These are phyloP conservation scores for Lipomyces starkeyi DNA, from an alignment of 805 yeast genomes.

Conservation along the genomic window DNA sequence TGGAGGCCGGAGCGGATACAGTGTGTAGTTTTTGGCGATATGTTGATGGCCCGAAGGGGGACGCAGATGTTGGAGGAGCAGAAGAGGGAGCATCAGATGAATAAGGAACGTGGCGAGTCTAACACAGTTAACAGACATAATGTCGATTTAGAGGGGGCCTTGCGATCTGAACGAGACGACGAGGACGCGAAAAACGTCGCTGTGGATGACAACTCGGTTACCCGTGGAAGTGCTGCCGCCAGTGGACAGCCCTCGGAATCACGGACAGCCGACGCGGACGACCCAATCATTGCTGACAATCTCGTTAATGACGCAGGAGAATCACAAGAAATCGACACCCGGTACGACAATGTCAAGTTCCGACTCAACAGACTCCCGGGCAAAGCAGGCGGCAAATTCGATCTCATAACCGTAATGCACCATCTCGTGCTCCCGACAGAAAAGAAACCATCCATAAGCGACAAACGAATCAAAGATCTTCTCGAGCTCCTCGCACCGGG, in stretches of 20 bases:
- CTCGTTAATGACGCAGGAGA: not conserved
- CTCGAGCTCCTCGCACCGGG: conserved; percentile 70
- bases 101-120: not conserved
- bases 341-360: conserved; percentile 27
- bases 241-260: not conserved
- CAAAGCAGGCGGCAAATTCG: conserved; percentile 56
- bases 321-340: not conserved
- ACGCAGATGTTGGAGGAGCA: conserved; percentile 77
- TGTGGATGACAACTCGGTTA: too few relatives aligned
- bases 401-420: conserved; percentile 81
- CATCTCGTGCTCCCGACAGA: conserved; percentile 67
- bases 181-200: too few relatives aligned
- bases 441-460: conserved; percentile 75
- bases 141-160: not conserved
- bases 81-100: conserved; percentile 14
- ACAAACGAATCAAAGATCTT: conserved; percentile 63
- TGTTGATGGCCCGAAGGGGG: conserved; percentile 81
- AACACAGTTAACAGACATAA: not conserved
- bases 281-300: not conserved
- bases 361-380: conserved; percentile 22
- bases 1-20: conserved; percentile 70
- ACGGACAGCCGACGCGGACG: not conserved
- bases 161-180: not conserved
- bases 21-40: conserved; percentile 70
- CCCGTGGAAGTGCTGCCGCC: not conserved